Percentiles rank a stretch among this genome's conserved stretches.
Conservation (phyloP, 345 rosid species). For the Euphorbia pulcherrima region DNA sequence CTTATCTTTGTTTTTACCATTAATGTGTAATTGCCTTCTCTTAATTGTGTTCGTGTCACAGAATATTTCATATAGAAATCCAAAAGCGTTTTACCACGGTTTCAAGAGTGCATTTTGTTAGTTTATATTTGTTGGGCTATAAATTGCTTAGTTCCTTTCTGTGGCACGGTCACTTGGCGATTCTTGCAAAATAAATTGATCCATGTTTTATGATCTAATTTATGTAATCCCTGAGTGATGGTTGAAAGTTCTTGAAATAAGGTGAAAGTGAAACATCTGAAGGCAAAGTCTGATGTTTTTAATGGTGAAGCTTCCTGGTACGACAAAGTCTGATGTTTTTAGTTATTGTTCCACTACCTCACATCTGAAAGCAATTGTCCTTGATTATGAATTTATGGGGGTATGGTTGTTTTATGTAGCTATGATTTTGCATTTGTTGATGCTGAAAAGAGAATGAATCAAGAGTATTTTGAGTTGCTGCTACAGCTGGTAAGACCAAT, state of each 20-base stretch:
- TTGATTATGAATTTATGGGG: background rate
- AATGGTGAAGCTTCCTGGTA: conserved; percentile 81
- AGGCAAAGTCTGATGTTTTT: conserved; percentile 62
- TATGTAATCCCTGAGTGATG: conserved; percentile 12
- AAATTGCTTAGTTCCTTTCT: background rate
- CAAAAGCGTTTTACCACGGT: background rate
- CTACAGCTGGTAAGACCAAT: conserved; percentile 60
- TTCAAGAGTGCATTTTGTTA: background rate
- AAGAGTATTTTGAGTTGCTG: conserved; percentile 79
- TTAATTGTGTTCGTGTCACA: background rate
- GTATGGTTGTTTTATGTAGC: conserved; percentile 36
- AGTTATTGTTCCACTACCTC: background rate
- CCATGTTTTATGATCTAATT: conserved; percentile 1
- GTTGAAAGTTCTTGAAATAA: conserved; percentile 28
- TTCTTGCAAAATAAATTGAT: background rate
- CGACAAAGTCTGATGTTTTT: conserved; percentile 9
- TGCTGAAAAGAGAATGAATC: conserved; percentile 93
- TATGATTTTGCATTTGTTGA: conserved; percentile 96
- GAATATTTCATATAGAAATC: background rate
- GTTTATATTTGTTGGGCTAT: background rate
- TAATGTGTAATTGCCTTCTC: background rate
- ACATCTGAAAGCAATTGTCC: background rate
- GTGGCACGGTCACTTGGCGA: background rate
- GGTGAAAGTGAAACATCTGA: conserved; percentile 68
- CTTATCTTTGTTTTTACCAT: background rate